These are phyloP conservation scores for Hapsidospora chrysogenum DNA, from an alignment of 495 filamentous ascomycete species.

Conservation along the genomic window DNA sequence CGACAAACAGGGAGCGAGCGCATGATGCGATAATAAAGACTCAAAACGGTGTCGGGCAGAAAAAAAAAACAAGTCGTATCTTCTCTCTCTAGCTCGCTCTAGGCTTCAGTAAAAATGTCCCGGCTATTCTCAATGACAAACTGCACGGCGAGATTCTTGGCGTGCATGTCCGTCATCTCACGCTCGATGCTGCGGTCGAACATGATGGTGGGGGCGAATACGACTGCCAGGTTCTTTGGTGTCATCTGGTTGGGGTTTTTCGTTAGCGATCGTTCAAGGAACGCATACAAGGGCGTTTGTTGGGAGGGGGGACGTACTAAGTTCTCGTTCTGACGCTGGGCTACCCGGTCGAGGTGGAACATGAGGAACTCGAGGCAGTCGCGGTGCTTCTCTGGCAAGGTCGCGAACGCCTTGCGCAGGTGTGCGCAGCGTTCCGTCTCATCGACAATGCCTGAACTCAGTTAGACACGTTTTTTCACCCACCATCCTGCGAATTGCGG, in stretches of 20 bases:
- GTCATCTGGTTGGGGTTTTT: constrained; percentile 56
- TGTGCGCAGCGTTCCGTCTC: constrained; percentile 45
- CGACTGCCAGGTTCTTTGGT: constrained; percentile 84
- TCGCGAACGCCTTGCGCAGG: constrained; percentile 51
- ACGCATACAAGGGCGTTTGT: too few relatives aligned
- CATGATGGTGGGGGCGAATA: constrained; percentile 97
- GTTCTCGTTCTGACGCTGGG: constrained; percentile 67
- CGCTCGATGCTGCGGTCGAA: constrained; percentile 70
- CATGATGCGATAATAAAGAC: too few relatives aligned
- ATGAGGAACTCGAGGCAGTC: constrained; percentile 87
- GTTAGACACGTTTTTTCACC: too few relatives aligned
- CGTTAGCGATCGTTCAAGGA: too few relatives aligned
- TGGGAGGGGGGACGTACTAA: constrained; percentile 25
- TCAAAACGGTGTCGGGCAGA: too few relatives aligned
- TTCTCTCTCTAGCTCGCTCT: too few relatives aligned
- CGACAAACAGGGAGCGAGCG: too few relatives aligned
- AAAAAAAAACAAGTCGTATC: too few relatives aligned
- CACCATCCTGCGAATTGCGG: background rate
- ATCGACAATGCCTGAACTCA: constrained; percentile 26
- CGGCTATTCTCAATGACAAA: constrained; percentile 79
- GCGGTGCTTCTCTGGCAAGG: constrained; percentile 65
- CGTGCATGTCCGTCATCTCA: constrained; percentile 91
- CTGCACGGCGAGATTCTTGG: constrained; percentile 79
- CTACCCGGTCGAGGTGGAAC: constrained; percentile 85
- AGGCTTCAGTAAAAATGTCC: constrained; percentile 44